Conservation (phyloP, 2,329 filamentous ascomycete genomes). For the Fusarium sp. region DNA sequence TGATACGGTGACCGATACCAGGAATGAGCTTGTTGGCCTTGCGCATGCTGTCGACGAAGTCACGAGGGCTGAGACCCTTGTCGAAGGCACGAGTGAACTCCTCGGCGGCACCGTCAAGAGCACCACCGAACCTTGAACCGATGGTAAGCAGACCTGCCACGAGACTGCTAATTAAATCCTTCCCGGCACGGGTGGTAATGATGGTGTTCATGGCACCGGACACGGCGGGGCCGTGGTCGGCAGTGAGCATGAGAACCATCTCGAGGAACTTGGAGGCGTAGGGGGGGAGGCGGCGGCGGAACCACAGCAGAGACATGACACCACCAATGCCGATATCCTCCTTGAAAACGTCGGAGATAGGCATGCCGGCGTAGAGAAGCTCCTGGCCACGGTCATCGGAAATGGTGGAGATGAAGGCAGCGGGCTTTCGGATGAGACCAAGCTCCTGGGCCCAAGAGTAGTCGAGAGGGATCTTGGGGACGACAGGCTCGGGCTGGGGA, state of each 20-base stretch:
- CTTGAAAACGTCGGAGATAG: slow-evolving; percentile 99
- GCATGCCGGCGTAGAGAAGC: slow-evolving; percentile 98
- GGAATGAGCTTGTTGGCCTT: slow-evolving; percentile 99
- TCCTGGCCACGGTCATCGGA: slow-evolving; percentile 99
- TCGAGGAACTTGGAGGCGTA: slow-evolving; percentile 99
- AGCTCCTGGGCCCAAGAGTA: slow-evolving; percentile 99
- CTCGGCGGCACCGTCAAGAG: slow-evolving; percentile 95
- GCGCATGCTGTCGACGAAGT: slow-evolving; percentile 98
- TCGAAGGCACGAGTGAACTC: slow-evolving; percentile 99
- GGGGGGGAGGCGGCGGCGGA: slow-evolving; percentile 94
- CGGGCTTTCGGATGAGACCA: slow-evolving; percentile 98
- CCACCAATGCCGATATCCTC: slow-evolving; percentile 99
- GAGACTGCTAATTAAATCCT: slow-evolving; percentile 95
- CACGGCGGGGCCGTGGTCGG: slow-evolving; percentile 97
- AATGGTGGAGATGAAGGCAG: slow-evolving; percentile 99
- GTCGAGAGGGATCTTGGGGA: slow-evolving; percentile 99
- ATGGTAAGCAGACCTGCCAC: slow-evolving; percentile 98
- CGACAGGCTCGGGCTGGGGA: slow-evolving; percentile 87
- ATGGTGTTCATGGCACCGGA: slow-evolving; percentile 99
- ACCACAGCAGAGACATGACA: slow-evolving; percentile 99
- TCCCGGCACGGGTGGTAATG: slow-evolving; percentile 98
- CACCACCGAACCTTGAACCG: slow-evolving; percentile 97
- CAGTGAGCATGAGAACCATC: slow-evolving; percentile 99
- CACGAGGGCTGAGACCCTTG: slow-evolving; percentile 97
- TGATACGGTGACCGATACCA: slow-evolving; percentile 98